These are phyloP conservation scores for Cardiospermum halicacabum DNA, from an alignment of 345 rosid genomes.

Conservation along the genomic window DNA sequence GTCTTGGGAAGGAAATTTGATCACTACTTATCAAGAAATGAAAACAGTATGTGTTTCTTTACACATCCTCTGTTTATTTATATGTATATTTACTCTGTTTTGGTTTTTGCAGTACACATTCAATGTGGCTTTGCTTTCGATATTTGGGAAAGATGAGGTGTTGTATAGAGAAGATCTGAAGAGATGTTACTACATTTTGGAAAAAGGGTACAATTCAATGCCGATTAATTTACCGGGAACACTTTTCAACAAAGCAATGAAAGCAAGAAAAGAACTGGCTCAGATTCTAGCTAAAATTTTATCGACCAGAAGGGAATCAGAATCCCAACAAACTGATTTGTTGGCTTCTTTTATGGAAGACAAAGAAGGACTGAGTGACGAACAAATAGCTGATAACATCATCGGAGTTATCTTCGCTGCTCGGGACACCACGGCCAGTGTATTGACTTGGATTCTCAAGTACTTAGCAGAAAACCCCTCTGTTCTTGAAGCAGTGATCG, in stretches of 20 bases:
- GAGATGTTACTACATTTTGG: constrained; percentile 82
- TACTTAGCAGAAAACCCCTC: constrained; percentile 64
- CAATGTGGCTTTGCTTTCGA: constrained; percentile 73
- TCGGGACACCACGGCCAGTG: constrained; percentile 86
- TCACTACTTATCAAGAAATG: constrained; percentile 77
- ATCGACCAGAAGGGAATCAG: constrained; percentile 43
- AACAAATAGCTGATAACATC: constrained; percentile 81
- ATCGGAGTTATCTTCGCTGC: constrained; percentile 92
- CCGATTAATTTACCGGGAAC: constrained; percentile 90
- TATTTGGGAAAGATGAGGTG: constrained; percentile 69
- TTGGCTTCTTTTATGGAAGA: constrained; percentile 79
- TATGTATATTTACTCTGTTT: too few species aligned
- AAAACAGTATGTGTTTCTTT: constrained; percentile 78
- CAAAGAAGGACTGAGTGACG: constrained; percentile 60
- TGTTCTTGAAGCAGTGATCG: constrained; percentile 68
- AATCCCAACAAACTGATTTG: constrained; percentile 45
- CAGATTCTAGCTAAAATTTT: constrained; percentile 61
- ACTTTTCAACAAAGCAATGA: constrained; percentile 83
- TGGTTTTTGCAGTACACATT: constrained; percentile 66
- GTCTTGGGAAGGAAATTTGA: constrained; percentile 40
- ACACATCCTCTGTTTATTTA: too few species aligned
- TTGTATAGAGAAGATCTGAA: constrained; percentile 73
- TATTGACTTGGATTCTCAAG: constrained; percentile 80
- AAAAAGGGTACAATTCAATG: constrained; percentile 97
- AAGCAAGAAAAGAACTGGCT: constrained; percentile 74